phyloP scores from a whole-genome alignment of 1,139 yeast genomes.

The Scheffersomyces titani region DNA sequence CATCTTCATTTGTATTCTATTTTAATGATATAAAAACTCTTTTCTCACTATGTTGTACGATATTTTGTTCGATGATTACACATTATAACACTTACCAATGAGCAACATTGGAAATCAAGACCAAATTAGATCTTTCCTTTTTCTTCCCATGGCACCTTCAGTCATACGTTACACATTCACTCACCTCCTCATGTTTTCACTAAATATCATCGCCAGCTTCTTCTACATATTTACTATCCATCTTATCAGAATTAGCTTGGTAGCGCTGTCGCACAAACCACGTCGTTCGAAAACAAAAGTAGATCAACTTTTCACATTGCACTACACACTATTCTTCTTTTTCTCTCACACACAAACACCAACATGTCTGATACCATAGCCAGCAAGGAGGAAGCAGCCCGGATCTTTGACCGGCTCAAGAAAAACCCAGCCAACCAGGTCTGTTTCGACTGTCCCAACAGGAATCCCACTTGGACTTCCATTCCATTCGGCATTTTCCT shows the following conservation, averaged over 20 bases:
- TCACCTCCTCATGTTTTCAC: background rate
- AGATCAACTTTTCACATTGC: background rate
- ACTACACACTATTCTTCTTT: background rate
- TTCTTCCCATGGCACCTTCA: too few relatives aligned
- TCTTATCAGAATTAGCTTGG: background rate
- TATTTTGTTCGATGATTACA: too few relatives aligned
- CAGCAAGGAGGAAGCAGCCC: constrained; percentile 60
- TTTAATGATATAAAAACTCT: too few relatives aligned
- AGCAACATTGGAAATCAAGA: too few relatives aligned
- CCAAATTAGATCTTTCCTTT: too few relatives aligned
- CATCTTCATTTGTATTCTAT: too few relatives aligned
- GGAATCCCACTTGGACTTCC: constrained; percentile 55
- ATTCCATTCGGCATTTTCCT: constrained; percentile 51
- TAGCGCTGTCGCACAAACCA: background rate
- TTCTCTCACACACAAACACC: background rate
- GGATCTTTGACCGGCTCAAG: constrained; percentile 58
- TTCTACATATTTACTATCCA: background rate
- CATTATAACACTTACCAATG: too few relatives aligned
- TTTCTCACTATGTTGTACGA: too few relatives aligned
- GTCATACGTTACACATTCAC: too few relatives aligned
- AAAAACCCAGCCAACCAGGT: constrained; percentile 74
- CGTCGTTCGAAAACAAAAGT: background rate
- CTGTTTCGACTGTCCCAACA: constrained; percentile 67
- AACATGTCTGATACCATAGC: constrained; percentile 34
- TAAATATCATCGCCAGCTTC: background rate